A percentile compares a stretch with the other conserved stretches of the same genome.
phyloP scores from a whole-genome alignment of 805 yeast genomes.

The Starmerella vitae region DNA sequence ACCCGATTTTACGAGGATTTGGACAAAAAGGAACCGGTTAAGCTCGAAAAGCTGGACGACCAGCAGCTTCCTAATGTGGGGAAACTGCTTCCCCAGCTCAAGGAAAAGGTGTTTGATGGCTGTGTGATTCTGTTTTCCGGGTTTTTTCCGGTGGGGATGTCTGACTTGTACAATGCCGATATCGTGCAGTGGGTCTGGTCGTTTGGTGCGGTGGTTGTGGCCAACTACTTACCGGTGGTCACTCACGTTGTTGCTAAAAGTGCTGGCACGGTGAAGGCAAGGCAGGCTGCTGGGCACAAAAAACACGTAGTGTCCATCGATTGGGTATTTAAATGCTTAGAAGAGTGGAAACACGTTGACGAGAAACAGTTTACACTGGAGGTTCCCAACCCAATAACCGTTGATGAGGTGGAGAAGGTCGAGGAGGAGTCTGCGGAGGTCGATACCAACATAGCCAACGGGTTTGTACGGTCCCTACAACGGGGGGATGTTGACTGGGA shows the following conservation, averaged over 20 bases:
- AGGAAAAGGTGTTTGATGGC: constrained; percentile 50
- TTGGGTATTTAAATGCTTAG: constrained; percentile 81
- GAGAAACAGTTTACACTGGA: constrained; percentile 46
- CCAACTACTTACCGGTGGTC: constrained; percentile 55
- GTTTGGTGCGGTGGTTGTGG: constrained; percentile 76
- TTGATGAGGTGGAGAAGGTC: constrained; percentile 28
- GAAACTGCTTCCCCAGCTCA: constrained; percentile 48
- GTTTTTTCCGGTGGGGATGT: constrained; percentile 69
- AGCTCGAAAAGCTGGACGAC: background rate
- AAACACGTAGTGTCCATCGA: constrained; percentile 78
- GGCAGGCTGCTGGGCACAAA: constrained; percentile 53
- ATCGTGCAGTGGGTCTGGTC: constrained; percentile 85
- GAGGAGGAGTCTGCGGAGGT: constrained; percentile 34
- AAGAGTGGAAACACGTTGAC: constrained; percentile 59
- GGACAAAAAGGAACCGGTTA: constrained; percentile 23
- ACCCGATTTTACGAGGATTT: constrained; percentile 44
- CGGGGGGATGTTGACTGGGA: constrained; percentile 33
- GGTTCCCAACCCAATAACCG: constrained; percentile 36
- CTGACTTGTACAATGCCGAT: constrained; percentile 53
- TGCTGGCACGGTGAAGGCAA: constrained; percentile 70
- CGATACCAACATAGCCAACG: constrained; percentile 34
- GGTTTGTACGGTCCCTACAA: constrained; percentile 22
- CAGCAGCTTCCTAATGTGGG: constrained; percentile 24
- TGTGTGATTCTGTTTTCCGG: constrained; percentile 73
- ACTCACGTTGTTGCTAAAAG: constrained; percentile 82